phyloP scores from a whole-genome alignment of 257 asterid species.

The Ocimum tenuiflorum region DNA sequence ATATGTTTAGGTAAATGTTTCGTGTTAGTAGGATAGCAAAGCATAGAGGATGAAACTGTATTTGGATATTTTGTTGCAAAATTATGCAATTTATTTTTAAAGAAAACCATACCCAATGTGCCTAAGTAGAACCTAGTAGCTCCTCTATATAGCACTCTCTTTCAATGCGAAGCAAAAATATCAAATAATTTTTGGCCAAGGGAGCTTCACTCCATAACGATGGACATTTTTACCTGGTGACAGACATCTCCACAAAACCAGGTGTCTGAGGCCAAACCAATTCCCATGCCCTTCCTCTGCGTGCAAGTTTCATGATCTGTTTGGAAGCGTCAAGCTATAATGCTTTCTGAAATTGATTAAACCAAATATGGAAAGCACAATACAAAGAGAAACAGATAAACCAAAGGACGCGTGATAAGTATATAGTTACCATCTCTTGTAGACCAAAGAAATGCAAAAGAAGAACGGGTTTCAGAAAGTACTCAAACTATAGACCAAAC shows the following conservation, averaged over 20 bases:
- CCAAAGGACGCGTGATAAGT: slow-evolving; percentile 7
- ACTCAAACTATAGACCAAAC: neutral
- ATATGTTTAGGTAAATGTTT: neutral
- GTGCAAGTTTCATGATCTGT: slow-evolving; percentile 83
- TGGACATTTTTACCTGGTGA: slow-evolving; percentile 71
- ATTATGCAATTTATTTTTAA: too few species aligned
- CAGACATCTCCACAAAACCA: slow-evolving; percentile 90
- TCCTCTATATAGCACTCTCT: too few species aligned
- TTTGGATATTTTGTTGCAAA: too few species aligned
- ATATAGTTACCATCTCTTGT: neutral
- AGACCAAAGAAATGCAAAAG: slow-evolving; percentile 2
- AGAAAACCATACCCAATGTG: too few species aligned
- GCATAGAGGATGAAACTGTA: neutral
- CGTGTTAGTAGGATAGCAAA: neutral
- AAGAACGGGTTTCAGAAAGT: slow-evolving; percentile 1
- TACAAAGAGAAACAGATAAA: neutral
- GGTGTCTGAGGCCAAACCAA: slow-evolving; percentile 43
- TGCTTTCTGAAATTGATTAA: slow-evolving; percentile 15
- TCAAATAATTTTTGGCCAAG: too few species aligned
- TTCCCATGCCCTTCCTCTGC: slow-evolving; percentile 35
- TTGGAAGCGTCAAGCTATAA: slow-evolving; percentile 26
- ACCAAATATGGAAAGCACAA: neutral
- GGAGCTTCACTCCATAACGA: too few species aligned
- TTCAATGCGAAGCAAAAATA: too few species aligned
- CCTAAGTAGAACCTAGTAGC: too few species aligned